Evolutionary conservation across 805 yeast species (phyloP), one percentile per base, ranked within the genome.

Genomic region (Pichia paraexigua): DNA sequence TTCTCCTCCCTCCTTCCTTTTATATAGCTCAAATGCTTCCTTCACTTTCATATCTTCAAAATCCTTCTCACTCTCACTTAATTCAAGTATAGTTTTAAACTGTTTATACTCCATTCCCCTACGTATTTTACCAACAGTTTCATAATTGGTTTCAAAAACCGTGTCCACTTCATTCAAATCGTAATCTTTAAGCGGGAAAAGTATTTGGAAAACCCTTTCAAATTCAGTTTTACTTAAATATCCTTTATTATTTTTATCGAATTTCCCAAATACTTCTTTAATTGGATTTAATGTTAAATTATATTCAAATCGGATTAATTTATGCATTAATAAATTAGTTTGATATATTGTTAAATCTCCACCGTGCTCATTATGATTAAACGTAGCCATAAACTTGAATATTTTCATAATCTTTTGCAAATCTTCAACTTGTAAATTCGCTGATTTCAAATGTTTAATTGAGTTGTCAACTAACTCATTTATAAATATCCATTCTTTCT

Each of bases 151-250:
- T 40, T 51, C 53, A 47, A 51, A 51, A 20, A 51, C 42, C 7
- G 60, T 57, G 43, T 68, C 70, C 51, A 73, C 73, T 30, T 72
- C 71, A 39, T 62, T 64, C 47, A 65, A 62, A 51, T 72, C 75
- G 1, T 58, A 28, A 13, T 63, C 67, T 2, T 62, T 53, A 6
- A 63, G 66, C 1, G 72, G 66, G 22, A 77, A 76, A 24, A 75
- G 60, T 41, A 70, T 62, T n/a, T 68, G 67, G 52, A 76, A 59
- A 2, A 78, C 75, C 0, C 69, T 70, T 3, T 66, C 61, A 53
- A 77, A 77, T 58, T 77, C 80, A 12, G 54, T 46, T 50, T 71
- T 71, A 35, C 67, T 65, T 49, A 77, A 60, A 37, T 66, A 62
- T 40, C 68, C 67, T 50, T 70, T 70, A 45, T 63, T 63, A 1